Conservation (phyloP, 345 rosid genomes). For the Lepidium didymum region DNA sequence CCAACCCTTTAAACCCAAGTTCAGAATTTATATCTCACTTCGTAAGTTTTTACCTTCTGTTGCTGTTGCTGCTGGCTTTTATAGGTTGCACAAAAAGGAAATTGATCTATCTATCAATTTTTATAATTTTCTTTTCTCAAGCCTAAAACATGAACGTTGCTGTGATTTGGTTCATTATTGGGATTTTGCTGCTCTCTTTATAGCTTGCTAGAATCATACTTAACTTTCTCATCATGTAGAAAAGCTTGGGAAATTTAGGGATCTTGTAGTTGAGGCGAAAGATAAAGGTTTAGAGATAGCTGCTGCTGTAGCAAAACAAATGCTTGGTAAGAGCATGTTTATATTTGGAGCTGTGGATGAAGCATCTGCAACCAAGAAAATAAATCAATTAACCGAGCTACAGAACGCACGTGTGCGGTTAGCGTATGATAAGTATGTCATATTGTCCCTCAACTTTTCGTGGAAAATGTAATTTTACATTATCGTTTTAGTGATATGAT, state of each 20-base stretch:
- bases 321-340: slow-evolving; percentile 61
- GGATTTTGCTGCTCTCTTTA: background rate
- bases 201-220: background rate
- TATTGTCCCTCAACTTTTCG: background rate
- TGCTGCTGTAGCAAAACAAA: slow-evolving; percentile 45
- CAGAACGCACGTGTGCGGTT: slow-evolving; percentile 53
- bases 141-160: background rate
- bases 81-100: background rate
- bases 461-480: background rate
- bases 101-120: background rate
- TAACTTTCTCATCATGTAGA: slow-evolving; percentile 35
- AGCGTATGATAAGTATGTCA: slow-evolving; percentile 56
- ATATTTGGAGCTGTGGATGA: slow-evolving; percentile 70
- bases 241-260: slow-evolving; percentile 62
- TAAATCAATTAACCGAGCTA: slow-evolving; percentile 42
- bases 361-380: slow-evolving; percentile 34
- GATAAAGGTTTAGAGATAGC: slow-evolving; percentile 40
- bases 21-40: slow-evolving; percentile 58
- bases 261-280: slow-evolving; percentile 53
- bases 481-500: background rate
- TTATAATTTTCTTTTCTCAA: background rate
- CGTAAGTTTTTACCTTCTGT: slow-evolving; percentile 35
- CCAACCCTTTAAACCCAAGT: slow-evolving; percentile 82
- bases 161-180: slow-evolving; percentile 1
- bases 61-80: background rate